phyloP scores from a whole-genome alignment of 1,284 basidiomycete genomes.

The Tranzscheliella williamsii region DNA sequence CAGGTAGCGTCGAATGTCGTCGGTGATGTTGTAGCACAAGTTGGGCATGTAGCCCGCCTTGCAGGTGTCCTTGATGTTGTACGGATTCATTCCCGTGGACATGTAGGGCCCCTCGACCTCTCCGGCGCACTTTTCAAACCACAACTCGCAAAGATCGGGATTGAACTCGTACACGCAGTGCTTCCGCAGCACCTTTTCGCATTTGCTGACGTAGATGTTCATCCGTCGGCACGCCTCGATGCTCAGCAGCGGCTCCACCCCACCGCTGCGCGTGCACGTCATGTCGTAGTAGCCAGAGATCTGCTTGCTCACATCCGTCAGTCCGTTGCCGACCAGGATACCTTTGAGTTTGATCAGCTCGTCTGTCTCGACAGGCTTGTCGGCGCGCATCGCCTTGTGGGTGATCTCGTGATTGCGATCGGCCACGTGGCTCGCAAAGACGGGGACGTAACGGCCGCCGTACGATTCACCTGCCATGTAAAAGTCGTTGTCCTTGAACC shows the following conservation, averaged over 20 bases:
- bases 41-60: conserved; percentile 34
- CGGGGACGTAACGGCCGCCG: conserved; percentile 76
- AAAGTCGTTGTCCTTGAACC: conserved; percentile 53
- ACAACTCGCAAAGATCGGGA: conserved; percentile 17
- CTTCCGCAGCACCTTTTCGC: conserved; percentile 9
- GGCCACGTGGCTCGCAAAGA: conserved; percentile 77
- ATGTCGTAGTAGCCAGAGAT: conserved; percentile 47
- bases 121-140: conserved; percentile 23
- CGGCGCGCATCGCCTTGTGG: conserved; percentile 64
- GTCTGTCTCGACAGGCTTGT: conserved; percentile 65
- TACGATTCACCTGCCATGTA: conserved; percentile 55
- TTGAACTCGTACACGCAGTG: conserved; percentile 34
- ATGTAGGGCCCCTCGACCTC: conserved; percentile 35
- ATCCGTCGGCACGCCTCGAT: conserved; percentile 47
- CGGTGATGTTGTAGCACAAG: conserved; percentile 46
- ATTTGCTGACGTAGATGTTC: conserved; percentile 22
- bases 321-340: conserved; percentile 74
- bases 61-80: conserved; percentile 53
- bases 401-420: conserved; percentile 70
- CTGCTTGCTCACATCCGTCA: conserved; percentile 62
- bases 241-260: conserved; percentile 28
- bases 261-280: conserved; percentile 44
- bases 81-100: conserved; percentile 48
- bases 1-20: conserved; percentile 46
- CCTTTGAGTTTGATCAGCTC: conserved; percentile 73